These are phyloP conservation scores for Aureobasidium sp. DNA, from an alignment of 2,329 filamentous ascomycete species.

Conservation along the genomic window DNA sequence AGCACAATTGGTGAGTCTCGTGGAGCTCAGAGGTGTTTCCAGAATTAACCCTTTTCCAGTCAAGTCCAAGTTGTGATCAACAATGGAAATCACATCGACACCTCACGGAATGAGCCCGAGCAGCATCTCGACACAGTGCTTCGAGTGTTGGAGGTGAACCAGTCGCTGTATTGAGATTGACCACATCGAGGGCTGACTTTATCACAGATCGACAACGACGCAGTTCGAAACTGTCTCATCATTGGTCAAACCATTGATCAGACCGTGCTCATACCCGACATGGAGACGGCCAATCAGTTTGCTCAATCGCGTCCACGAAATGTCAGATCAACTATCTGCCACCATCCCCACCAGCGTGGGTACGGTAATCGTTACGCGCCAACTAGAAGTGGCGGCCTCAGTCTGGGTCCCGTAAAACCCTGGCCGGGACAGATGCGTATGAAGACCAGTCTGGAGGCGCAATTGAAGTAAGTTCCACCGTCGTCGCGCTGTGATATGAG, in stretches of 20 bases:
- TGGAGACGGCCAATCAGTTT: constrained; percentile 57
- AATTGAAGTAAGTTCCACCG: constrained; percentile 16
- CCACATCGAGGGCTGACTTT: constrained; percentile 18
- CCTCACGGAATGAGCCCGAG: constrained; percentile 64
- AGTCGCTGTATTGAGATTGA: background rate
- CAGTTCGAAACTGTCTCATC: constrained; percentile 73
- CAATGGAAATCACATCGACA: constrained; percentile 48
- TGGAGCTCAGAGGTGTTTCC: too few species aligned
- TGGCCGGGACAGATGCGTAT: constrained; percentile 54
- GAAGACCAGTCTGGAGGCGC: constrained; percentile 25
- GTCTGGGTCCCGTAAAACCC: constrained; percentile 45
- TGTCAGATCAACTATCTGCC: constrained; percentile 61
- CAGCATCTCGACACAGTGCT: constrained; percentile 66
- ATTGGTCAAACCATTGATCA: constrained; percentile 80
- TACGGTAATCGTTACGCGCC: constrained; percentile 54
- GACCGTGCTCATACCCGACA: constrained; percentile 63
- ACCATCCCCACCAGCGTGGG: constrained; percentile 43
- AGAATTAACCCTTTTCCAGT: background rate
- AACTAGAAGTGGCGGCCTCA: constrained; percentile 41
- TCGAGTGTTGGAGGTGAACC: constrained; percentile 58
- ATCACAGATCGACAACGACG: constrained; percentile 62
- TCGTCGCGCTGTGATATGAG: background rate
- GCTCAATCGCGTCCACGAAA: constrained; percentile 65
- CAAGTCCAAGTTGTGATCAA: constrained; percentile 52
- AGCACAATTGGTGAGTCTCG: constrained; percentile 40